These are phyloP conservation scores for Glomus cerebriforme DNA, from an alignment of 192 early-diverging fungal genomes.

Conservation along the genomic window DNA sequence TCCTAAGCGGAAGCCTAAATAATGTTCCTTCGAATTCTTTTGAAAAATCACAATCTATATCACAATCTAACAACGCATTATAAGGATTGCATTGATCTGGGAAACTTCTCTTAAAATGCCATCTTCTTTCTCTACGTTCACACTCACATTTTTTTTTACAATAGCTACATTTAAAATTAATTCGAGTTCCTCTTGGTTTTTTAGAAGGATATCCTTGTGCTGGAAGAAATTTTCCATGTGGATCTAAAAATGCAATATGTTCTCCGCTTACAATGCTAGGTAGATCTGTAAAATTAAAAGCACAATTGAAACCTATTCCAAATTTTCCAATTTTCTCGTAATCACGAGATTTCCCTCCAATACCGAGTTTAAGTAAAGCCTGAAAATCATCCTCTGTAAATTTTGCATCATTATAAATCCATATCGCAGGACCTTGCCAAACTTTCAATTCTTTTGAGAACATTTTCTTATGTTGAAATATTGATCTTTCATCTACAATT, in stretches of 20 bases:
- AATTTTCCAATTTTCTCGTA: background rate
- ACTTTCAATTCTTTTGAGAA: constrained; percentile 8
- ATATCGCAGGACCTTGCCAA: constrained; percentile 36
- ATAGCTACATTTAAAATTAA: too few relatives aligned
- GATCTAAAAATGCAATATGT: constrained; percentile 32
- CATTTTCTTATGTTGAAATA: too few relatives aligned
- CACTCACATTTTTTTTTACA: too few relatives aligned
- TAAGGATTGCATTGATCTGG: background rate
- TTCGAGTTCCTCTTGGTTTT: background rate
- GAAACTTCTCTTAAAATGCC: background rate
- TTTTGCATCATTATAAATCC: constrained; percentile 33
- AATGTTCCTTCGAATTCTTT: background rate
- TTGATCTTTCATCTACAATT: constrained; percentile 2
- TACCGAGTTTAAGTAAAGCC: constrained; percentile 23
- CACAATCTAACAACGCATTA: background rate
- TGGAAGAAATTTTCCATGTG: constrained; percentile 27
- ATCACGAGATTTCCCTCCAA: constrained; percentile 15
- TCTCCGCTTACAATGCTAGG: constrained; percentile 33
- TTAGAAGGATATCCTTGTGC: background rate
- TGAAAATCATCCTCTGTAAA: constrained; percentile 23
- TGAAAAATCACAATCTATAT: background rate
- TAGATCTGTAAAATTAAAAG: constrained; percentile 29
- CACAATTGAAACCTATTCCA: constrained; percentile 21
- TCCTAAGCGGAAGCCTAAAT: background rate
- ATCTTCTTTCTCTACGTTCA: too few relatives aligned